These are phyloP conservation scores for Penicillium pulvis DNA, from an alignment of 495 filamentous ascomycete species.

Conservation along the genomic window DNA sequence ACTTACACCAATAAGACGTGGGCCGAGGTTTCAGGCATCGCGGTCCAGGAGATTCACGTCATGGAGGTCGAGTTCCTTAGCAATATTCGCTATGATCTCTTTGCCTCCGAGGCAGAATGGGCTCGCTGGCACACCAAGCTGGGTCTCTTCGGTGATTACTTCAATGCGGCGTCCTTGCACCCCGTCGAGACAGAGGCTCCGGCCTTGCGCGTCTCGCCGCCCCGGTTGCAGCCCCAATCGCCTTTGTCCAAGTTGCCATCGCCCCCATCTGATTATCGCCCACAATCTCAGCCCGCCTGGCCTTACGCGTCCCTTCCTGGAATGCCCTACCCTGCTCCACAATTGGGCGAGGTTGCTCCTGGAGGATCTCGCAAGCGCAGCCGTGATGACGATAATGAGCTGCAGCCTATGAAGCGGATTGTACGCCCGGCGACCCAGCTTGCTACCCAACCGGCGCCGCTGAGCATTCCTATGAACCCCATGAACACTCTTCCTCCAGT, in stretches of 20 bases:
- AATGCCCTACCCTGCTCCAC: conserved; percentile 29
- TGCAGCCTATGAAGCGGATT: conserved; percentile 70
- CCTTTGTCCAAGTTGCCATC: conserved; percentile 55
- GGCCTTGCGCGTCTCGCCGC: conserved; percentile 37
- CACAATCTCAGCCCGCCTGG: conserved; percentile 36
- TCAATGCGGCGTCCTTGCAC: conserved; percentile 61
- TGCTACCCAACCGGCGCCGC: conserved; percentile 22
- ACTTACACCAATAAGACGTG: conserved; percentile 99
- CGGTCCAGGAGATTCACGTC: conserved; percentile 92
- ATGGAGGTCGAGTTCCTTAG: conserved; percentile 99
- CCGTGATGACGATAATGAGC: conserved; percentile 62
- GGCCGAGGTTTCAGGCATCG: conserved; percentile 96
- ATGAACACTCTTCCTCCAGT: conserved; percentile 40
- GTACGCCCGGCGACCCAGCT: conserved; percentile 34
- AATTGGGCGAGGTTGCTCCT: conserved; percentile 32
- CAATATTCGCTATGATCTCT: conserved; percentile 94
- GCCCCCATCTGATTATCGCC: conserved; percentile 45
- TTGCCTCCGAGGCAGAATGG: conserved; percentile 83
- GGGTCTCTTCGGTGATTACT: conserved; percentile 75
- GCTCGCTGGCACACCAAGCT: conserved; percentile 80
- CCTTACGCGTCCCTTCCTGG: conserved; percentile 27
- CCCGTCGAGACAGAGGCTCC: conserved; percentile 33
- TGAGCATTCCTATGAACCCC: conserved; percentile 33
- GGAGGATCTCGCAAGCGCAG: conserved; percentile 68
- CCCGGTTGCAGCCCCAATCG: conserved; percentile 35